phyloP scores from a whole-genome alignment of 2,329 filamentous ascomycete genomes.

The Calonectria honghensis region DNA sequence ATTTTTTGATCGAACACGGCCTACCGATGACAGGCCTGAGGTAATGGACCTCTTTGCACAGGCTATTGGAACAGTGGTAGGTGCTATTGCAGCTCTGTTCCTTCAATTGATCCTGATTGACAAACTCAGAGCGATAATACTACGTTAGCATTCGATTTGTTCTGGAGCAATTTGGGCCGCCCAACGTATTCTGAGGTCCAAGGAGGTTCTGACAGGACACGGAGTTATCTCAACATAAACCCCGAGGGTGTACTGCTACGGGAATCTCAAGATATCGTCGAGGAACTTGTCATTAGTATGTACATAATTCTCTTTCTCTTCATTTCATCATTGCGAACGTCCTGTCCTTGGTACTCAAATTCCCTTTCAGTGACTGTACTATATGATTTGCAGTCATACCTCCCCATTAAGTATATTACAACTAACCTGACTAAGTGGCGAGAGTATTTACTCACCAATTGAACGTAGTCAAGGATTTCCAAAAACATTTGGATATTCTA shows the following conservation, averaged over 20 bases:
- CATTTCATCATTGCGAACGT: not conserved
- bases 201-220: not conserved
- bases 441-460: constrained; percentile 4
- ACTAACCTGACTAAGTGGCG: not conserved
- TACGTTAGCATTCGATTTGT: not conserved
- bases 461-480: not conserved
- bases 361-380: not conserved
- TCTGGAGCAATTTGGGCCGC: not conserved
- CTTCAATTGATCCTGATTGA: no score
- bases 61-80: constrained; percentile 9
- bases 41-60: constrained; percentile 11
- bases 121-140: constrained; percentile 2
- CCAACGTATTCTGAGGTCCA: not conserved
- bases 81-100: not conserved
- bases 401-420: not conserved
- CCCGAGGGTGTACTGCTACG: constrained; percentile 1
- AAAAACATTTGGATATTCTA: not conserved
- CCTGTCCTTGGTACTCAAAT: not conserved
- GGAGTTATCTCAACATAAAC: constrained; percentile 8
- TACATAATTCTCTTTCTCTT: not conserved
- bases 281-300: not conserved
- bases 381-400: not conserved
- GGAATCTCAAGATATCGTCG: constrained; percentile 12
- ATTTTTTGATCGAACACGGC: constrained; percentile 62
- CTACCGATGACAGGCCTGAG: constrained; percentile 10